Percentiles rank a stretch among this genome's conserved stretches.
These are phyloP conservation scores for Microdochium nivale DNA, from an alignment of 2,329 filamentous ascomycete genomes.

Conservation along the genomic window DNA sequence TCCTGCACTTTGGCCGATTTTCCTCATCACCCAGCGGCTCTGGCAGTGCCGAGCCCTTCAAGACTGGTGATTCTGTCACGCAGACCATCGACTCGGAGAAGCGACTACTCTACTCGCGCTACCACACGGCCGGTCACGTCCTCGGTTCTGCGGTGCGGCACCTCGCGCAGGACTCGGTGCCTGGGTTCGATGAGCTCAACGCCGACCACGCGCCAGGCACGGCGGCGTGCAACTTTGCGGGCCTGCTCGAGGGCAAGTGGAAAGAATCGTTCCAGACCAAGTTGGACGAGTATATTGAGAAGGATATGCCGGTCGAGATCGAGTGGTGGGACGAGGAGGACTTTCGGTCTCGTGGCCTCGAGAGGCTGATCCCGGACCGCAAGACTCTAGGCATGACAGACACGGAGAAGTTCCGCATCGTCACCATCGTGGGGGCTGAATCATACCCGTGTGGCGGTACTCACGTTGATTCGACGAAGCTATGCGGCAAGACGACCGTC, in stretches of 20 bases:
- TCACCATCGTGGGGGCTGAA: constrained; percentile 60
- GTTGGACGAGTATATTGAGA: constrained; percentile 48
- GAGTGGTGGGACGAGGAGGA: constrained; percentile 61
- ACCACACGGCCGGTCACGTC: constrained; percentile 68
- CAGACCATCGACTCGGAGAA: constrained; percentile 54
- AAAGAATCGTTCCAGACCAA: constrained; percentile 53
- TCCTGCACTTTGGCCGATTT: constrained; percentile 60
- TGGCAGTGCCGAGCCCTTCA: too few species aligned
- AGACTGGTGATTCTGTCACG: constrained; percentile 31
- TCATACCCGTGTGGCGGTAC: constrained; percentile 70
- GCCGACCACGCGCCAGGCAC: constrained; percentile 63
- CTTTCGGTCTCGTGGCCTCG: constrained; percentile 43
- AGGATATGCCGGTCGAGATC: constrained; percentile 50
- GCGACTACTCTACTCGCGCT: constrained; percentile 54
- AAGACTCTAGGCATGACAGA: constrained; percentile 22
- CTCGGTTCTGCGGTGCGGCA: constrained; percentile 58
- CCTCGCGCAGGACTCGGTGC: constrained; percentile 42
- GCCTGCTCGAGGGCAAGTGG: constrained; percentile 54
- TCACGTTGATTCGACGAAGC: constrained; percentile 53
- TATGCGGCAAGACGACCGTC: constrained; percentile 52
- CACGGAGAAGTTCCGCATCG: constrained; percentile 55
- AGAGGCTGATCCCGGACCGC: constrained; percentile 45
- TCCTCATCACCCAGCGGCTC: constrained; percentile 6
- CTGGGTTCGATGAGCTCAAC: constrained; percentile 56
- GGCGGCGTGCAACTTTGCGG: constrained; percentile 59